phyloP scores from a whole-genome alignment of 23 red algal genomes.

The Gracilaria gracilis region DNA sequence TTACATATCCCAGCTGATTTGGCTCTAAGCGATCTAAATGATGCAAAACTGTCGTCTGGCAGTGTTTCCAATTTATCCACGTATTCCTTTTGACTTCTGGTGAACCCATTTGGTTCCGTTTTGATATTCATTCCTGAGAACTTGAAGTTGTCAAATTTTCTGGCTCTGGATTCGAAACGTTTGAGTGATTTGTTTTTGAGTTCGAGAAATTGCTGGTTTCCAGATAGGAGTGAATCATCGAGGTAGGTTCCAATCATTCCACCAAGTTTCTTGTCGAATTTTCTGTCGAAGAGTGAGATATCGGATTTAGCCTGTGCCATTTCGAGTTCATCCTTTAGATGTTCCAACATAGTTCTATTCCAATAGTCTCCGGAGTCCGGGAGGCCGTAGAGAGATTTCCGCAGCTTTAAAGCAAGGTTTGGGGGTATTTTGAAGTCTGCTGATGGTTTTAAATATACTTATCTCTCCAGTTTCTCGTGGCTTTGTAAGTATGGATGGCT shows the following conservation, averaged over 20 bases:
- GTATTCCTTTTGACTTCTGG: not conserved
- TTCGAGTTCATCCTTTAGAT: not conserved
- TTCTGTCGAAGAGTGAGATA: not conserved
- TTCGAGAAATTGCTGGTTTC: not conserved
- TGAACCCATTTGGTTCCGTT: not conserved
- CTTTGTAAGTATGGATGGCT: constrained; percentile 19
- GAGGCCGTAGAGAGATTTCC: constrained; percentile 3
- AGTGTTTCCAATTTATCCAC: not conserved
- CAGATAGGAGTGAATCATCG: not conserved
- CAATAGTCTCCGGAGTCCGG: not conserved
- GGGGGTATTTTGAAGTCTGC: not conserved
- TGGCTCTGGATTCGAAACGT: not conserved
- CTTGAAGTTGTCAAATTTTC: not conserved
- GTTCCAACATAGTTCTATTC: not conserved
- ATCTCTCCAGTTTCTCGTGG: not conserved
- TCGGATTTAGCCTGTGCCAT: not conserved
- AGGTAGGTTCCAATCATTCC: constrained; percentile 4
- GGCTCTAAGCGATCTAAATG: not conserved
- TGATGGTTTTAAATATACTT: not conserved
- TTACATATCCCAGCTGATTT: not conserved
- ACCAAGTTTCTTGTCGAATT: not conserved
- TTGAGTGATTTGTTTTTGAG: not conserved
- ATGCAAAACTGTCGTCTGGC: not conserved
- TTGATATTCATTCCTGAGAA: not conserved
- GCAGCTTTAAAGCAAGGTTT: too few species aligned